phyloP scores from a whole-genome alignment of 2,329 filamentous ascomycete species.

The Alternaria consortialis region DNA sequence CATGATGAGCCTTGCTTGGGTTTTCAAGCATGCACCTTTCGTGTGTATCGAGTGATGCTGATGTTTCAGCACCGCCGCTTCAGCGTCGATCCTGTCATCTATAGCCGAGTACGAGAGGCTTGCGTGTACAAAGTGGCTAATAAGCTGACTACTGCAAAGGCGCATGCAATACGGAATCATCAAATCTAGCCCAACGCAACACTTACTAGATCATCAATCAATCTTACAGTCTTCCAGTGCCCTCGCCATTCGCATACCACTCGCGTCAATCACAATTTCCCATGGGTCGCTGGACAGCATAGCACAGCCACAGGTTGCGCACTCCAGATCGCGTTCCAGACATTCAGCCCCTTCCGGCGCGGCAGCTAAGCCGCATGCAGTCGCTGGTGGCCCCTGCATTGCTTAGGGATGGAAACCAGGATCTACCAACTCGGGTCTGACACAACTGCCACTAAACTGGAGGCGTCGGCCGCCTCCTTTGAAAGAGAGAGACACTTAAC shows the following conservation, averaged over 20 bases:
- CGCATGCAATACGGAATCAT: slow-evolving; percentile 2
- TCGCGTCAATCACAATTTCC: neutral
- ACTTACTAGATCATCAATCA: neutral
- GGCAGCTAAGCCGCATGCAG: slow-evolving; percentile 2
- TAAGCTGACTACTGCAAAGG: slow-evolving; percentile 1
- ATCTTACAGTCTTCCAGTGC: neutral
- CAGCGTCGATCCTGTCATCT: slow-evolving; percentile 7
- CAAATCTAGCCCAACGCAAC: neutral
- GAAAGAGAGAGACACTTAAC: neutral
- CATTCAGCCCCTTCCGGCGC: slow-evolving; percentile 1
- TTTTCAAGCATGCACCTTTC: neutral
- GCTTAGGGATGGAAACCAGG: slow-evolving; percentile 3
- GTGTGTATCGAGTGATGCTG: slow-evolving; percentile 1
- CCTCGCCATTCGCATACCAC: neutral
- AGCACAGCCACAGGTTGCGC: slow-evolving; percentile 3
- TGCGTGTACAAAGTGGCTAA: slow-evolving; percentile 14
- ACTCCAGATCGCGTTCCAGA: slow-evolving; percentile 1
- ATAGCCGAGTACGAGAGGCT: slow-evolving; percentile 14
- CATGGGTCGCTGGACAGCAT: neutral
- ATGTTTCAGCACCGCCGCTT: neutral
- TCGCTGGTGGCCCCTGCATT: neutral
- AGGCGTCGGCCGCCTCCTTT: slow-evolving; percentile 5
- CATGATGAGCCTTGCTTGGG: neutral
- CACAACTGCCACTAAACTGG: slow-evolving; percentile 8
- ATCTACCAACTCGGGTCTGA: neutral